phyloP scores from a whole-genome alignment of 495 filamentous ascomycete genomes.

The Lindgomyces ingoldianus region DNA sequence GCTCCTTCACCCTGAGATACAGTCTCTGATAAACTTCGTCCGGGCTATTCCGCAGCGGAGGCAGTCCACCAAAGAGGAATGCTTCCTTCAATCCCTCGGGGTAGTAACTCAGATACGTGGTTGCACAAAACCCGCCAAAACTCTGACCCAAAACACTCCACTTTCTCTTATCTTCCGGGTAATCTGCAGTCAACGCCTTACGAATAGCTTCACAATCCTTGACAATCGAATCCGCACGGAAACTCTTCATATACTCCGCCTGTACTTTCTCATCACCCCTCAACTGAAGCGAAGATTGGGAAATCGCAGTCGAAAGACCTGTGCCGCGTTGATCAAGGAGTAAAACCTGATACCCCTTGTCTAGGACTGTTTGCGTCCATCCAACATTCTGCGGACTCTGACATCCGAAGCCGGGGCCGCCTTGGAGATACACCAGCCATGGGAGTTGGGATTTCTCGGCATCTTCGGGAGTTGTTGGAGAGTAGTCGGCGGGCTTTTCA shows the following conservation, averaged over 20 bases:
- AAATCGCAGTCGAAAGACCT: constrained; percentile 77
- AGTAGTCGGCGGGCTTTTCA: constrained; percentile 60
- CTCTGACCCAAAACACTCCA: constrained; percentile 87
- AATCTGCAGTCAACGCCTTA: constrained; percentile 66
- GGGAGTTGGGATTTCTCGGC: constrained; percentile 54
- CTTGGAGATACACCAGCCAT: constrained; percentile 53
- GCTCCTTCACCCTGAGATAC: constrained; percentile 63
- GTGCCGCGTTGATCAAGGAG: constrained; percentile 88
- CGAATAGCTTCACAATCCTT: constrained; percentile 86
- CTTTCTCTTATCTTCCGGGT: constrained; percentile 68
- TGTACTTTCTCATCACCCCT: constrained; percentile 66
- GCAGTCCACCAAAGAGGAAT: constrained; percentile 80
- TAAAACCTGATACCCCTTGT: constrained; percentile 80
- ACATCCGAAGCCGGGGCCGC: constrained; percentile 76
- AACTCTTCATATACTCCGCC: constrained; percentile 78
- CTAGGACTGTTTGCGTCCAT: constrained; percentile 67
- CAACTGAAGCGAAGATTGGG: constrained; percentile 64
- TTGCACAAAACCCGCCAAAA: constrained; percentile 83
- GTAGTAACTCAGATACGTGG: constrained; percentile 78
- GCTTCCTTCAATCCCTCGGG: constrained; percentile 77
- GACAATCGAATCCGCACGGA: constrained; percentile 85
- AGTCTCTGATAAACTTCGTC: constrained; percentile 74
- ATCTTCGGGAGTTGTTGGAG: constrained; percentile 46
- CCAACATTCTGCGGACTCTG: constrained; percentile 68
- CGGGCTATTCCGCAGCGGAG: constrained; percentile 68